phyloP scores from a whole-genome alignment of 805 yeast genomes.

The Barnettozyma salicaria region DNA sequence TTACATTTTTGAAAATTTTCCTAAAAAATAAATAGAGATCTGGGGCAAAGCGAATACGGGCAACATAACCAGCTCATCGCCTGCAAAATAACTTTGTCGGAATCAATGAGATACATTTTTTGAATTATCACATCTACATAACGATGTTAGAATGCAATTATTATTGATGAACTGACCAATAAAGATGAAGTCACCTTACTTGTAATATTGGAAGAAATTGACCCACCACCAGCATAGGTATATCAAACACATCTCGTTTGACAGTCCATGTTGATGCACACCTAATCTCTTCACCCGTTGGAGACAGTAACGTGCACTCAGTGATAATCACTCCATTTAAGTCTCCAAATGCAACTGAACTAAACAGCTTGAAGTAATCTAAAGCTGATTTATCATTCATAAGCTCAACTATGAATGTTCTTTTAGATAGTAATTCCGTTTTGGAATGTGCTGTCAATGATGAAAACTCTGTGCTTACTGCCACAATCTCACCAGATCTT shows the following conservation, averaged over 20 bases:
- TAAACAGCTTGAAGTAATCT: constrained; percentile 65
- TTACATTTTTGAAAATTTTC: constrained; percentile 6
- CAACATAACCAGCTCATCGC: constrained; percentile 4
- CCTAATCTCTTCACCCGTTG: constrained; percentile 38
- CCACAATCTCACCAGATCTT: constrained; percentile 79
- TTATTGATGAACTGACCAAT: background rate
- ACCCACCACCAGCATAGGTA: constrained; percentile 80
- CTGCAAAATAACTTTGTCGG: background rate
- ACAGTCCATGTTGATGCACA: constrained; percentile 85
- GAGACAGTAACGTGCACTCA: constrained; percentile 34
- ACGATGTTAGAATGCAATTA: background rate
- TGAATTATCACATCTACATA: constrained; percentile 2
- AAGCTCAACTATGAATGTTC: constrained; percentile 69
- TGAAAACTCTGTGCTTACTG: constrained; percentile 68
- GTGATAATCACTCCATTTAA: constrained; percentile 35
- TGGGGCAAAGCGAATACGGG: too few species aligned
- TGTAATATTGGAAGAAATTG: constrained; percentile 65
- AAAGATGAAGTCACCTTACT: constrained; percentile 14
- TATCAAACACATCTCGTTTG: constrained; percentile 74
- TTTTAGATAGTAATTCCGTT: constrained; percentile 49
- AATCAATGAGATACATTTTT: background rate
- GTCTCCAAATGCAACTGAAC: constrained; percentile 46
- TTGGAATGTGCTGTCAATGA: constrained; percentile 60
- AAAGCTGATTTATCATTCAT: constrained; percentile 77
- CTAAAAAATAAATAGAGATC: constrained; percentile 4